A percentile compares a stretch with the other conserved stretches of the same genome.
Conservation (phyloP, 768 basidiomycete genomes). For the Tulasnella sp. region DNA sequence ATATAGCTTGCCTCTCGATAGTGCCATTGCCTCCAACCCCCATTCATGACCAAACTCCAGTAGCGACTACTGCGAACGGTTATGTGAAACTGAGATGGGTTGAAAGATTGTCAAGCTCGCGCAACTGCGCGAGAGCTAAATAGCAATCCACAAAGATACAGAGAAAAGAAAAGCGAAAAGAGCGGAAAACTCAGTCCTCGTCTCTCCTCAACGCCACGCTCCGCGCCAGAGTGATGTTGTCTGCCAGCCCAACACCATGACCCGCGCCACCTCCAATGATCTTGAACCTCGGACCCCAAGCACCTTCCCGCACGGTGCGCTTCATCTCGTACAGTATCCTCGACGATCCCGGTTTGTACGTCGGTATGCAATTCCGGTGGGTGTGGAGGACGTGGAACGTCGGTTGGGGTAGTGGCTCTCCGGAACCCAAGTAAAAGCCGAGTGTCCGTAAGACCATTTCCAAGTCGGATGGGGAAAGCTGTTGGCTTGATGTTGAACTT, state of each 20-base stretch:
- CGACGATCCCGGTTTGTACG: constrained; percentile 62
- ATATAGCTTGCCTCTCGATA: background rate
- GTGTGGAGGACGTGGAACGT: constrained; percentile 49
- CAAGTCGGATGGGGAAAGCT: constrained; percentile 25
- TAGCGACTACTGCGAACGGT: background rate
- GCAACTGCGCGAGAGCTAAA: background rate
- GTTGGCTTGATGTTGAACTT: constrained; percentile 32
- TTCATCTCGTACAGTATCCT: background rate
- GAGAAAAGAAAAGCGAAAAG: background rate
- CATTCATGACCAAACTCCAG: no score
- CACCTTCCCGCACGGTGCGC: background rate
- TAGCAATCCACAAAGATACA: background rate
- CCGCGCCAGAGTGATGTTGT: background rate
- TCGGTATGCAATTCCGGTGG: constrained; percentile 73
- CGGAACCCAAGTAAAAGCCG: constrained; percentile 41
- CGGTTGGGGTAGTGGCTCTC: constrained; percentile 50
- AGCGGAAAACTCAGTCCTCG: background rate
- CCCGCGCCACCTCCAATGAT: background rate
- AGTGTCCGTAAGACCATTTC: constrained; percentile 23
- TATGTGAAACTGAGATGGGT: background rate
- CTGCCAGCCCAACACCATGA: background rate
- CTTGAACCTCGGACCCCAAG: constrained; percentile 2
- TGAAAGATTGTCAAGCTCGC: background rate
- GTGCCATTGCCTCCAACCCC: background rate
- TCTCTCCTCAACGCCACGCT: background rate